Evolutionary conservation across 352 stramenopile species (phyloP), one percentile per base, ranked within the genome.

Genomic region (Elongisporangium anandrum): DNA sequence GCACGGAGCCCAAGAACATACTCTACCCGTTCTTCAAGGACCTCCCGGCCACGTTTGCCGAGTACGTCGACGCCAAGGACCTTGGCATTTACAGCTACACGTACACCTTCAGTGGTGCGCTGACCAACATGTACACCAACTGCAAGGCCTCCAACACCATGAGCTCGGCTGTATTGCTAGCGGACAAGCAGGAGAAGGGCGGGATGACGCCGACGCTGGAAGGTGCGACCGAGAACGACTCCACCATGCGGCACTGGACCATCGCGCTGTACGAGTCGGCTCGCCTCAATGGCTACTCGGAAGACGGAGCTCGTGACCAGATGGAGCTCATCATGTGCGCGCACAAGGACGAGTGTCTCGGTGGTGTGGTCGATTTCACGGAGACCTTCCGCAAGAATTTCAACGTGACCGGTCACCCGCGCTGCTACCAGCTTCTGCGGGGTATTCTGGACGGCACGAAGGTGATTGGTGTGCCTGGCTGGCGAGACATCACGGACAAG

Each of bases 11-110:
- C 0, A 70, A 74, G 21, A 79, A 77, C 48, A 70, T 71, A 4
- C 54, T 88, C 17, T 86, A 86, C 50, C 69, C 60, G 26, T 90
- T 81, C 68, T 90, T 90, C 60, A 85, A 88, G 39, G 74, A 82
- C 50, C 34, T 90, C 0, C 81, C 80, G 0, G 53, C 24, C 17
- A 74, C 53, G 7, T 84, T 73, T 59, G 51, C 22, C 0, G 67
- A 78, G n/a, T 80, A 81, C 51, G 59, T 83, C 1, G 80, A 87
- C 45, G 69, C 66, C 12, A 82, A 76, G 49, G 71, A 83, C 50
- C 54, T 88, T 19, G 72, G 72, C 2, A 53, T 66, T 17, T 80
- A 88, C 67, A 88, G 70, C 62, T 90, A 88, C 73, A 70, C 73
- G 41, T 88, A 90, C 68, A 41, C 70, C 2, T 64, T 86, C 52